These are phyloP conservation scores for Boletus sp. DNA, from an alignment of 768 basidiomycete species.

Conservation along the genomic window DNA sequence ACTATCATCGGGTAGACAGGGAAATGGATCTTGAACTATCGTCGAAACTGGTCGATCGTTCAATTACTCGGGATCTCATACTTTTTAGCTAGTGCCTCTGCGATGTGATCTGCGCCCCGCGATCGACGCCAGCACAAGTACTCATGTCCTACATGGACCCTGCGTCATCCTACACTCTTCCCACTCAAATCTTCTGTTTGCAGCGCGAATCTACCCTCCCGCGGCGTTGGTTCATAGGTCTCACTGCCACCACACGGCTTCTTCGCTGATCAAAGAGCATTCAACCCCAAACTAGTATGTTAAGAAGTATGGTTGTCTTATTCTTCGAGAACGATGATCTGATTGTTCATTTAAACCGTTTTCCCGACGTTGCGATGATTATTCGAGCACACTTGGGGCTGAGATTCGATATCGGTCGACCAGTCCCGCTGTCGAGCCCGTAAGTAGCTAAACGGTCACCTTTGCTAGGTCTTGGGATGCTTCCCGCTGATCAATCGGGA, in stretches of 20 bases:
- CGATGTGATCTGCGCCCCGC: slow-evolving; percentile 9
- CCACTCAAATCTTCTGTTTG: not conserved
- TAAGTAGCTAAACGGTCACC: slow-evolving; percentile 20
- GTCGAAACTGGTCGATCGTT: slow-evolving; percentile 27
- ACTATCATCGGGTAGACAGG: not conserved
- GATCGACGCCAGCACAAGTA: slow-evolving; percentile 16
- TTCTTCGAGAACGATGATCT: slow-evolving; percentile 13
- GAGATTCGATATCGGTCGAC: slow-evolving; percentile 11
- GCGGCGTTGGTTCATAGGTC: not conserved
- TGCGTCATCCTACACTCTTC: not conserved
- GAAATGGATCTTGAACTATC: slow-evolving; percentile 13
- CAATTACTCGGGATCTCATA: slow-evolving; percentile 6
- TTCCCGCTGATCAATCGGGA: slow-evolving; percentile 6
- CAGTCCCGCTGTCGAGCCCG: slow-evolving; percentile 5
- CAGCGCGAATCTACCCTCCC: not conserved
- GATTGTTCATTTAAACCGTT: slow-evolving; percentile 11
- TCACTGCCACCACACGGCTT: slow-evolving; percentile 11
- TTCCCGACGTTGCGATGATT: slow-evolving; percentile 6
- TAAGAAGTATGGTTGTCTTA: slow-evolving; percentile 23
- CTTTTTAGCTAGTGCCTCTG: slow-evolving; percentile 1
- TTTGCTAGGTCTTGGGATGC: slow-evolving; percentile 11
- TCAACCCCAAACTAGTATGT: slow-evolving; percentile 22
- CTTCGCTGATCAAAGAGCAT: slow-evolving; percentile 22
- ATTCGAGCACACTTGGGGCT: slow-evolving; percentile 1
- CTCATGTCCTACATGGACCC: not conserved